Percentiles rank a stretch among this genome's conserved stretches.
These are phyloP conservation scores for Penicillium sp. DNA, from an alignment of 2,329 filamentous ascomycete species.

Conservation along the genomic window DNA sequence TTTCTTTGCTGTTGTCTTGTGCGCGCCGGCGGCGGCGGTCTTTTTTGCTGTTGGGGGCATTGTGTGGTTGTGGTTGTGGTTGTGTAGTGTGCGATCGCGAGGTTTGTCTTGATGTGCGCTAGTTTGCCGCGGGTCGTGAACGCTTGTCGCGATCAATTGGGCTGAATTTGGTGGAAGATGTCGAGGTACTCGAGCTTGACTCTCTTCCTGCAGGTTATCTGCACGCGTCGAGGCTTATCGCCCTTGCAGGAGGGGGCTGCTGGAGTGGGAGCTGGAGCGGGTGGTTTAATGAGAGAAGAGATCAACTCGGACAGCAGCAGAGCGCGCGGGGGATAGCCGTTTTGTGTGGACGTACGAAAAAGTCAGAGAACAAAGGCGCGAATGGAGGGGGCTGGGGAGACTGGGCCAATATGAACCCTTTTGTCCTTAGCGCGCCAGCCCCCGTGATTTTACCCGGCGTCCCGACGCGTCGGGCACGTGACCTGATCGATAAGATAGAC, in stretches of 20 bases:
- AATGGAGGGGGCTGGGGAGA: constrained; percentile 15
- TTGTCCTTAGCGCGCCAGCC: constrained; percentile 17
- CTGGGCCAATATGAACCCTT: constrained; percentile 12
- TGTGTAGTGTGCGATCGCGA: not conserved
- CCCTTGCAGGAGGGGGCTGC: constrained; percentile 12
- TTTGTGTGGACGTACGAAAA: not conserved
- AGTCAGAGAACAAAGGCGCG: not conserved
- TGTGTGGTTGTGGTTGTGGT: constrained; percentile 35
- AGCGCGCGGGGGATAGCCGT: not conserved
- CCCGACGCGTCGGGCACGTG: constrained; percentile 25
- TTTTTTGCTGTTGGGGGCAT: constrained; percentile 17
- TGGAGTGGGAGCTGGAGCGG: not conserved
- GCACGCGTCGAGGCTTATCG: constrained; percentile 8
- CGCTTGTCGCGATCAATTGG: constrained; percentile 9
- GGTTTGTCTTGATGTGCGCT: not conserved
- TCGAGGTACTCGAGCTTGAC: not conserved
- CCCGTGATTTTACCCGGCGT: constrained; percentile 15
- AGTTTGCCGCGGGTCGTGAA: constrained; percentile 2
- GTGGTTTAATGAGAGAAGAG: not conserved
- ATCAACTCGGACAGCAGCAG: not conserved
- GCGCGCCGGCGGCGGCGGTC: constrained; percentile 19
- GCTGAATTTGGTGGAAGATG: not conserved
- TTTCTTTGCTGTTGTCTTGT: constrained; percentile 27
- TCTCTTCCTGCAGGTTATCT: not conserved
- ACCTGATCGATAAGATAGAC: constrained; percentile 2